Base-by-base conservation (phyloP, 2,329 filamentous ascomycete species). In the Calonectria pseudoturangicola region DNA sequence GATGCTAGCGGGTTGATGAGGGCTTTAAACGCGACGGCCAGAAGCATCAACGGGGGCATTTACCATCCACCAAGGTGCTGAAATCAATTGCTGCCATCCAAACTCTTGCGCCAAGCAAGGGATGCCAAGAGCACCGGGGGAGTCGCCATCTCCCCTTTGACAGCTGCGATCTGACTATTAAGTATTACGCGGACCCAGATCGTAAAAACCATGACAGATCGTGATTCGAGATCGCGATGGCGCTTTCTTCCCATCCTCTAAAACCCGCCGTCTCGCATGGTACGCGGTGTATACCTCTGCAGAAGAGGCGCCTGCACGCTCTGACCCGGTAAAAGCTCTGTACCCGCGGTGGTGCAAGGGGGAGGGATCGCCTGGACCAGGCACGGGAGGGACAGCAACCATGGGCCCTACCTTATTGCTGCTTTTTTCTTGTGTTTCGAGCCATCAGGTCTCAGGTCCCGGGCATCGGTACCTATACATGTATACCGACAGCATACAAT, bases 191-290 rank as follows among this genome's bases (percentile, higher is more conserved):
- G 10, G 27, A 30, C n/a, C 58, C 41, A 48, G 27, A 62, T 51
- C 58, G 33, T n/a, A 16, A 28, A 45, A 33, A 33, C 48, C n/a
- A 21, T 50, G 54, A 60, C 21, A 58, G 48, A 72, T 72, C 70
- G 65, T 56, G 65, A 68, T 68, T 62, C 45, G 39, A 50, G 70
- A 71, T 71, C 70, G 64, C 64, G 54, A 66, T 56, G 65, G 65
- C 65, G 65, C 48, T 39, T 45, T 33, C n/a, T 48, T 68, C 58
- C 70, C 65, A 65, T 63, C 65, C 36, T 45, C 30, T 64, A 43
- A 67, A 50, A 50, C 39, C 33, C 63, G 27, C 33, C 10, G 21
- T 47, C 13, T 60, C 41, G 13, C 41, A 13, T 36, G 56, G 54
- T 71, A 71, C 68, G 45, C 68, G 15, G 21, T 13, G 33, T 51